Evolutionary conservation across 768 basidiomycete species (phyloP).

Genomic region (Lactarius indigo): DNA sequence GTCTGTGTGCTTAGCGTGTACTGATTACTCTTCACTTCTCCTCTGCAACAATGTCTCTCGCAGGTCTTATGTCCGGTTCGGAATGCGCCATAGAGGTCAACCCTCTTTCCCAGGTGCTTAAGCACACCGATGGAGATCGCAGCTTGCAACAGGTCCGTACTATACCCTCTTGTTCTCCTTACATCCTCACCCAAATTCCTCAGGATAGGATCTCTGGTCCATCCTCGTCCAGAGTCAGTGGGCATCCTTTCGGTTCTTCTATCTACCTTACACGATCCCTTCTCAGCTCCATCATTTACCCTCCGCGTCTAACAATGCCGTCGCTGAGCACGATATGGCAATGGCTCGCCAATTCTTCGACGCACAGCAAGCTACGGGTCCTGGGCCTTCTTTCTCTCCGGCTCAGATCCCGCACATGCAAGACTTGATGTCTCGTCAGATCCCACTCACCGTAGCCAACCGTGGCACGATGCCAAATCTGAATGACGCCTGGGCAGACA

Average conservation of each 20-base stretch:
- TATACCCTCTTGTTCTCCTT: background rate
- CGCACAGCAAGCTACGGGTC: constrained; percentile 36
- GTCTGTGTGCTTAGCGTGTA: background rate
- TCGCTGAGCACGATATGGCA: constrained; percentile 63
- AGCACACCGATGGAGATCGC: constrained; percentile 85
- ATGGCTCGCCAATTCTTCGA: constrained; percentile 82
- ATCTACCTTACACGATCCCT: background rate
- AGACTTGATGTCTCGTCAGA: constrained; percentile 31
- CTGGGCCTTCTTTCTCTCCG: constrained; percentile 36
- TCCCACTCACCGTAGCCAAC: constrained; percentile 32
- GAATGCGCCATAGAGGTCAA: constrained; percentile 86
- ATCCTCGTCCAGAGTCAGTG: constrained; percentile 63
- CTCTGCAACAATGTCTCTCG: constrained; percentile 58
- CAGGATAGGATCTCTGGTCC: constrained; percentile 75
- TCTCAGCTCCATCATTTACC: constrained; percentile 74
- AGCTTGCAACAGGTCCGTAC: constrained; percentile 75
- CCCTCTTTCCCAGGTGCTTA: constrained; percentile 84
- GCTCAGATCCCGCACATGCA: constrained; percentile 34
- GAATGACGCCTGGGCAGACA: constrained; percentile 19
- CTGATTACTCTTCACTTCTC: constrained; percentile 19
- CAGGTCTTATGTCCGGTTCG: constrained; percentile 79
- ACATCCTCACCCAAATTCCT: background rate
- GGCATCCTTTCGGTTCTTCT: background rate
- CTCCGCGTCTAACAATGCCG: constrained; percentile 44
- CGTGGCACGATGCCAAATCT: constrained; percentile 6